Percentiles rank a stretch among this genome's conserved stretches.
phyloP scores from a whole-genome alignment of 495 filamentous ascomycete genomes.

The Penicillium waksmanii region DNA sequence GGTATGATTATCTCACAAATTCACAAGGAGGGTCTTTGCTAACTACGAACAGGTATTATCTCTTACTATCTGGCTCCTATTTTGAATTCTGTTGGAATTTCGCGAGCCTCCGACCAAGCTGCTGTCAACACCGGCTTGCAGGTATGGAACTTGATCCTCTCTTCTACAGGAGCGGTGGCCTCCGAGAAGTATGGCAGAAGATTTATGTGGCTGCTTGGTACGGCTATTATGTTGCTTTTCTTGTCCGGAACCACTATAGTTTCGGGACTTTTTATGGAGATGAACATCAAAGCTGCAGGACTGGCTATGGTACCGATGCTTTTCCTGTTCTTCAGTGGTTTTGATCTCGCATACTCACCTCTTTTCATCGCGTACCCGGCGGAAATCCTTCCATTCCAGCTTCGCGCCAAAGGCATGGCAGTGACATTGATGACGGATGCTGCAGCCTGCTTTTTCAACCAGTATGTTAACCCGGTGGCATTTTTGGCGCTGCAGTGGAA shows the following conservation, averaged over 20 bases:
- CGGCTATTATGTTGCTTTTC: constrained; percentile 57
- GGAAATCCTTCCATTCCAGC: constrained; percentile 68
- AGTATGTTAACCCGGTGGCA: constrained; percentile 63
- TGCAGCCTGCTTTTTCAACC: constrained; percentile 58
- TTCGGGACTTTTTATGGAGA: constrained; percentile 55
- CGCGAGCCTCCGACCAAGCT: constrained; percentile 48
- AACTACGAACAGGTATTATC: constrained; percentile 46
- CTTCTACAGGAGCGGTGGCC: constrained; percentile 53
- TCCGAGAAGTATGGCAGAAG: constrained; percentile 63
- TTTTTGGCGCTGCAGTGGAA: constrained; percentile 56
- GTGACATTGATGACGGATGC: constrained; percentile 62
- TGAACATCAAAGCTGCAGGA: constrained; percentile 48
- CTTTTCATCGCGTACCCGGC: constrained; percentile 66
- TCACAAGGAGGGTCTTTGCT: background rate
- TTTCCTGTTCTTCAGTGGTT: constrained; percentile 60
- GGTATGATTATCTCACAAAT: constrained; percentile 31
- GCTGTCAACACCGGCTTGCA: constrained; percentile 30
- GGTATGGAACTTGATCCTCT: constrained; percentile 30
- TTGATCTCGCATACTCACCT: constrained; percentile 62
- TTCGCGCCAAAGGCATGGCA: constrained; percentile 73
- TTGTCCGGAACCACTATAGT: constrained; percentile 59
- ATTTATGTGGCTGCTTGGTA: constrained; percentile 58
- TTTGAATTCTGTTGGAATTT: constrained; percentile 59
- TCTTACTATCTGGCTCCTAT: constrained; percentile 62
- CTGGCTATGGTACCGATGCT: constrained; percentile 62